Conservation (phyloP, 75 land plant genomes). For the Adiantum capillusveneris region DNA sequence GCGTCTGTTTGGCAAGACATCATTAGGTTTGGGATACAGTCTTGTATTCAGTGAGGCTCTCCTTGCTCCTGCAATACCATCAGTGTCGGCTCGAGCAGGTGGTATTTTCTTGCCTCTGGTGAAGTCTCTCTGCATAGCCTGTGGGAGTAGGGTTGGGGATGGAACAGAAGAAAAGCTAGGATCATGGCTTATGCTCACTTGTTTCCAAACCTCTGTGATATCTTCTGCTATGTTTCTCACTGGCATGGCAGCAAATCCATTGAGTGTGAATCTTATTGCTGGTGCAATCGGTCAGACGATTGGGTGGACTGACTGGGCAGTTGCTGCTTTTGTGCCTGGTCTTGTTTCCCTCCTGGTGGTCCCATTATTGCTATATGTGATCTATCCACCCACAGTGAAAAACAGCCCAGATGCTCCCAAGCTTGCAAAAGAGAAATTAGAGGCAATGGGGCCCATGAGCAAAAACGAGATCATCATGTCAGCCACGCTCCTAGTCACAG, state of each 20-base stretch:
- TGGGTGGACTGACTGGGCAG: constrained; percentile 94
- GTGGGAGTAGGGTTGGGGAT: constrained; percentile 86
- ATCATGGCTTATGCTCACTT: constrained; percentile 93
- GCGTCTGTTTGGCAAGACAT: constrained; percentile 67
- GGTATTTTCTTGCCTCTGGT: constrained; percentile 91
- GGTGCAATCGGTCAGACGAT: constrained; percentile 62
- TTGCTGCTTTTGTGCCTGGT: constrained; percentile 90
- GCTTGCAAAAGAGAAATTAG: constrained; percentile 74
- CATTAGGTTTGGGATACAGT: constrained; percentile 81
- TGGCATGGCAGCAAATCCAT: constrained; percentile 94
- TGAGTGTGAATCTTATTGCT: constrained; percentile 65
- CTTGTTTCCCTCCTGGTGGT: constrained; percentile 70
- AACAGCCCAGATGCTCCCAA: constrained; percentile 94
- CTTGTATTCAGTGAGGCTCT: constrained; percentile 89
- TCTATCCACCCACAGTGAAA: constrained; percentile 84
- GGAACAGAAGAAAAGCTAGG: constrained; percentile 82
- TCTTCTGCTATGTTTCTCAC: constrained; percentile 94
- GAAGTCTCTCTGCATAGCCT: constrained; percentile 84
- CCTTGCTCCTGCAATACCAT: constrained; percentile 94
- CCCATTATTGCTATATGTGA: constrained; percentile 63
- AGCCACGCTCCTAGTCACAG: constrained; percentile 80
- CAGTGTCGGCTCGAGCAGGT: constrained; percentile 88
- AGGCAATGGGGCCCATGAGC: constrained; percentile 90
- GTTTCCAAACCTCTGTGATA: constrained; percentile 93
- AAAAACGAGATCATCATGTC: constrained; percentile 89